Evolutionary conservation across 345 rosid species (phyloP).

Genomic region (Dimocarpus longan): DNA sequence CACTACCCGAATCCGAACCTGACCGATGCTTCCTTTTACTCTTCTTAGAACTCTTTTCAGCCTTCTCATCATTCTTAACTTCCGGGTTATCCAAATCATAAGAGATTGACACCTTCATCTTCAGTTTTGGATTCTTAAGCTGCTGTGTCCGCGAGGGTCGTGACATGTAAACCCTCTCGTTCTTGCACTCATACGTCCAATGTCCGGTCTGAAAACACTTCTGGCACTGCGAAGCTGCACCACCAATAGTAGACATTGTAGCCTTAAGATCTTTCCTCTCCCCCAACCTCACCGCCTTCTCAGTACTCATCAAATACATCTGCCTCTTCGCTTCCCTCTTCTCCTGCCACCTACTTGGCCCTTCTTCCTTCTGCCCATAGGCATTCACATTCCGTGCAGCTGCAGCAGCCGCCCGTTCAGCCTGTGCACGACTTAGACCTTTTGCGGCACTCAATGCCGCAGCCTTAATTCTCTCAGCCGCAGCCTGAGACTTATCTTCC

Average conservation of each 20-base stretch:
- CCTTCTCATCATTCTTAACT: conserved; percentile 43
- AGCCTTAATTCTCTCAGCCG: conserved; percentile 93
- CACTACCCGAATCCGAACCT: conserved; percentile 64
- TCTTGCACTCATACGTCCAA: conserved; percentile 96
- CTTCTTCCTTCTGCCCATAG: conserved; percentile 98
- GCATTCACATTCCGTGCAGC: conserved; percentile 96
- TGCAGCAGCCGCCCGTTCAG: conserved; percentile 91
- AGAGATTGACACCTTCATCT: conserved; percentile 57
- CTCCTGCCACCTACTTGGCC: conserved; percentile 99
- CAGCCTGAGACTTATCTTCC: conserved; percentile 87
- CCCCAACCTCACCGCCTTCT: conserved; percentile 85
- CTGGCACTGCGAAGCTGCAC: conserved; percentile 75
- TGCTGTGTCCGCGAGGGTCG: conserved; percentile 94
- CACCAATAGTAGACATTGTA: conserved; percentile 45
- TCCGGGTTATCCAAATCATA: conserved; percentile 59
- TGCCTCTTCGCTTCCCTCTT: conserved; percentile 94
- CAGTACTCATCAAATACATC: conserved; percentile 98
- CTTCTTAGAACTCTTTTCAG: conserved; percentile 61
- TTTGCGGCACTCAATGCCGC: conserved; percentile 86
- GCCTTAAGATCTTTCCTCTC: conserved; percentile 86
- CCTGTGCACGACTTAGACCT: conserved; percentile 97
- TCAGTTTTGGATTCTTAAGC: conserved; percentile 86
- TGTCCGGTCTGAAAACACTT: conserved; percentile 91
- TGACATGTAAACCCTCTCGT: conserved; percentile 87
- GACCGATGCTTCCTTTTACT: conserved; percentile 85